Evolutionary conservation across 352 stramenopile genomes (phyloP).

Genomic region (Globisporangium heterothallicum): DNA sequence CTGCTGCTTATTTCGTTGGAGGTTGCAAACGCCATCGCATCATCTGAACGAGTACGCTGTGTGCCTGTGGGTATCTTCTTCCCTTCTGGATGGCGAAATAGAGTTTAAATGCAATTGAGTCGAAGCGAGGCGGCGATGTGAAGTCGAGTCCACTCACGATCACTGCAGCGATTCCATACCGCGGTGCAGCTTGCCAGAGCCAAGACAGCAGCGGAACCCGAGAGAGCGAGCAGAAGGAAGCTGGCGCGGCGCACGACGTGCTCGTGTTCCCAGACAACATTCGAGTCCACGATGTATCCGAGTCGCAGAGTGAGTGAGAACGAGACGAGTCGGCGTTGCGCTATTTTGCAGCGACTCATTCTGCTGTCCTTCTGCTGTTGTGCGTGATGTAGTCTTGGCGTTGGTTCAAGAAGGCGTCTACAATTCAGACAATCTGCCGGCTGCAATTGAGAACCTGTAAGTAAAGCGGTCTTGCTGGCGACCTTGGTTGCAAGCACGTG

Average conservation of each 20-base stretch:
- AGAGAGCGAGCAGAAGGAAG: not conserved
- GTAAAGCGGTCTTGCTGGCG: slow-evolving; percentile 4
- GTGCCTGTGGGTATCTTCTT: not conserved
- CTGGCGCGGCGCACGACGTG: slow-evolving; percentile 35
- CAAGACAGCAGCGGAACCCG: not conserved
- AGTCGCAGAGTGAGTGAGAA: slow-evolving; percentile 33
- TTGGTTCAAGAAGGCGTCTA: slow-evolving; percentile 32
- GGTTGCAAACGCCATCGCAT: not conserved
- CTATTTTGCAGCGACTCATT: not conserved
- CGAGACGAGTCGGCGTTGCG: not conserved
- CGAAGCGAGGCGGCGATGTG: slow-evolving; percentile 23
- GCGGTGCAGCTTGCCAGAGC: slow-evolving; percentile 5
- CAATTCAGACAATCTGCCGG: slow-evolving; percentile 22
- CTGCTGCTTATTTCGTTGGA: too few species aligned
- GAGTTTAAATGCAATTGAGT: slow-evolving; percentile 24
- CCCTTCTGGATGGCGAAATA: not conserved
- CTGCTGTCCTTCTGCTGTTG: not conserved
- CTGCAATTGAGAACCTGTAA: slow-evolving; percentile 29
- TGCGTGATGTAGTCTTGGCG: slow-evolving; percentile 19
- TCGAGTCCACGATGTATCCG: slow-evolving; percentile 43
- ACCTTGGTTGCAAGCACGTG: too few species aligned
- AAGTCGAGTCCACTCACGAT: slow-evolving; percentile 37
- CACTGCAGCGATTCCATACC: slow-evolving; percentile 55
- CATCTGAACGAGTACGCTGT: not conserved
- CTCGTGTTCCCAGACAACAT: slow-evolving; percentile 68